Evolutionary conservation across 2,329 filamentous ascomycete species (phyloP).

Genomic region (Hypoxylon sp.): DNA sequence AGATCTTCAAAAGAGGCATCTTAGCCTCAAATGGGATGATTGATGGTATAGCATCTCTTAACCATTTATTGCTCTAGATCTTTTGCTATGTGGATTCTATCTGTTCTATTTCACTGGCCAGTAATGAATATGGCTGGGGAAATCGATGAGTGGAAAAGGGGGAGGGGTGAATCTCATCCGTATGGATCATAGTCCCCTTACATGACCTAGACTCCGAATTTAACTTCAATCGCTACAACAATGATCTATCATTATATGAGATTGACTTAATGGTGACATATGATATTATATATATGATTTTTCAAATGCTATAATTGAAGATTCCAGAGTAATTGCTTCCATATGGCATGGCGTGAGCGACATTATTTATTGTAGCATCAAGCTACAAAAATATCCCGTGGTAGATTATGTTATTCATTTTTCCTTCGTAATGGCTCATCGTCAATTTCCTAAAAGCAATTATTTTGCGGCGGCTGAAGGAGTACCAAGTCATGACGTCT

Average conservation of each 20-base stretch:
- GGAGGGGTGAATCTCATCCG: neutral
- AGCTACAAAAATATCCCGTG: neutral
- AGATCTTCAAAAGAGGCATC: constrained; percentile 59
- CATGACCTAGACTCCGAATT: neutral
- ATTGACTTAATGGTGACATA: neutral
- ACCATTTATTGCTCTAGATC: neutral
- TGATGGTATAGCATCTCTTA: constrained; percentile 5
- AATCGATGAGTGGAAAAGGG: neutral
- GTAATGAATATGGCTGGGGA: neutral
- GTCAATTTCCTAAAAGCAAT: constrained; percentile 11
- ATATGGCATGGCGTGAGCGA: neutral
- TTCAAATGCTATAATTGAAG: neutral
- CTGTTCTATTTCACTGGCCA: neutral
- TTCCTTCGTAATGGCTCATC: neutral
- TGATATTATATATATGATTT: neutral
- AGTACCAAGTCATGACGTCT: constrained; percentile 37
- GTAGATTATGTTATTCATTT: neutral
- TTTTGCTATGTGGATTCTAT: neutral
- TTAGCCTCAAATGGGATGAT: constrained; percentile 53
- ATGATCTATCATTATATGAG: neutral
- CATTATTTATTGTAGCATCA: neutral
- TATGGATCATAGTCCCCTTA: neutral
- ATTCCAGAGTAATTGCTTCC: neutral
- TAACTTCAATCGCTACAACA: neutral
- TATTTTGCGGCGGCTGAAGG: constrained; percentile 6